Evolutionary conservation across 352 stramenopile genomes (phyloP).

Genomic region (Halophytophthora batemanensis): DNA sequence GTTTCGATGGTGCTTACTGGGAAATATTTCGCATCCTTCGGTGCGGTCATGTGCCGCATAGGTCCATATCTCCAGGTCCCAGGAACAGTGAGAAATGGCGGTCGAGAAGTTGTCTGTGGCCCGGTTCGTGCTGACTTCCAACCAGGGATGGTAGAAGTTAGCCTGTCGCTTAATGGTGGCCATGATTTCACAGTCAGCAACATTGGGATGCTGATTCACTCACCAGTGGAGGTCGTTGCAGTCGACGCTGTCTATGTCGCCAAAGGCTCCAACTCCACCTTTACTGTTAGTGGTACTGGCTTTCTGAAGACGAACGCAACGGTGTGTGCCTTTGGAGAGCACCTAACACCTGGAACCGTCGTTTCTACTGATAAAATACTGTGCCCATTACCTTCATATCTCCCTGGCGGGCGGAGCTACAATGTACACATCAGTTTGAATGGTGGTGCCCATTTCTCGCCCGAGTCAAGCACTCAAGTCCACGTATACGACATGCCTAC

Average conservation of each 20-base stretch:
- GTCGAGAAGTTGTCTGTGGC: constrained; percentile 16
- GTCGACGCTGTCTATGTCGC: constrained; percentile 20
- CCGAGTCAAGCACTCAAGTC: neutral
- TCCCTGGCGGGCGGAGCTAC: constrained; percentile 15
- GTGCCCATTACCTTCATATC: constrained; percentile 17
- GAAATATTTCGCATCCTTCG: constrained; percentile 25
- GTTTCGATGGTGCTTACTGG: constrained; percentile 17
- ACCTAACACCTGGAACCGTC: constrained; percentile 4
- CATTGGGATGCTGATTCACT: constrained; percentile 16
- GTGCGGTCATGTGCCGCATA: constrained; percentile 25
- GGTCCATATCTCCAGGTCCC: constrained; percentile 9
- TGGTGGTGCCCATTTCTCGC: constrained; percentile 25
- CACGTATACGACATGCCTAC: constrained; percentile 24
- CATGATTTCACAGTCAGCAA: constrained; percentile 26
- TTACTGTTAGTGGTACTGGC: constrained; percentile 19
- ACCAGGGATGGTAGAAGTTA: constrained; percentile 12
- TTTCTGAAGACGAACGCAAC: constrained; percentile 17
- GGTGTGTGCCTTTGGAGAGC: constrained; percentile 18
- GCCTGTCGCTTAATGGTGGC: constrained; percentile 36
- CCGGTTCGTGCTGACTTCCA: neutral
- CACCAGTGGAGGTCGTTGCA: constrained; percentile 11
- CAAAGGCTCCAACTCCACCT: constrained; percentile 8
- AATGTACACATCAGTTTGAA: constrained; percentile 32
- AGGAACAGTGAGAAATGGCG: constrained; percentile 14
- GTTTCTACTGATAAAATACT: constrained; percentile 11